Evolutionary conservation across 306 rosid species (phyloP), one percentile per base, ranked within the genome.

Genomic region (Trifolium repens): DNA sequence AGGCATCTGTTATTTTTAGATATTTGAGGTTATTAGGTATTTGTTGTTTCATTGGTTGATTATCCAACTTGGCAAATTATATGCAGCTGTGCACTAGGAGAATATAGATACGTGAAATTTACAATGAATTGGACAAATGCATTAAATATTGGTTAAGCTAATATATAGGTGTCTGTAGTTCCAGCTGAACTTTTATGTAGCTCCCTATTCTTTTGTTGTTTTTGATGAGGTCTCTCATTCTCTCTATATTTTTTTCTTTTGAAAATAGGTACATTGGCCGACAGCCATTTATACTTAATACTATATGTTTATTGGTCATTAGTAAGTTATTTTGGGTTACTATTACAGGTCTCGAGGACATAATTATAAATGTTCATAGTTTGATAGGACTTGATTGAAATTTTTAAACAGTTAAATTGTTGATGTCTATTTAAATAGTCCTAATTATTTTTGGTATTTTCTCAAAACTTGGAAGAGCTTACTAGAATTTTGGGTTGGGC

Each of bases 11-110:
- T 79, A 37, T 81, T 68, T 50, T 72, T 58, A 59, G 50, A 66
- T 71, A 79, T 67, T 69, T 71, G 79, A 85, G 87, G 89, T 89
- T 85, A 82, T 92, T 85, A 77, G 87, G 88, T 83, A 81, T 75
- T 39, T 81, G 78, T 76, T 68, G 26, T 66, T 59, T 52, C 3
- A 50, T 35, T 27, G 46, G 12, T 37, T 69, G 22, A 47, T 19
- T 70, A 75, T 69, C 67, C 71, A 46, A 55, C 62, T 55, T 75
- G 52, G 71, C 12, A 62, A 61, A 46, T 42, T 50, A 70, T 68
- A 59, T 60, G n/a, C 71, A 60, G 43, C 30, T 32, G 9, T 60
- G 43, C 40, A 7, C 67, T 16, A 58, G 60, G 69, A 75, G 17
- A 68, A 27, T 44, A 15, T 40, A 37, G 16, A 30, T 65, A 32